Evolutionary conservation across 495 filamentous ascomycete species (phyloP), one percentile per base, ranked within the genome.

Genomic region (Aspergillus heteromorphus): DNA sequence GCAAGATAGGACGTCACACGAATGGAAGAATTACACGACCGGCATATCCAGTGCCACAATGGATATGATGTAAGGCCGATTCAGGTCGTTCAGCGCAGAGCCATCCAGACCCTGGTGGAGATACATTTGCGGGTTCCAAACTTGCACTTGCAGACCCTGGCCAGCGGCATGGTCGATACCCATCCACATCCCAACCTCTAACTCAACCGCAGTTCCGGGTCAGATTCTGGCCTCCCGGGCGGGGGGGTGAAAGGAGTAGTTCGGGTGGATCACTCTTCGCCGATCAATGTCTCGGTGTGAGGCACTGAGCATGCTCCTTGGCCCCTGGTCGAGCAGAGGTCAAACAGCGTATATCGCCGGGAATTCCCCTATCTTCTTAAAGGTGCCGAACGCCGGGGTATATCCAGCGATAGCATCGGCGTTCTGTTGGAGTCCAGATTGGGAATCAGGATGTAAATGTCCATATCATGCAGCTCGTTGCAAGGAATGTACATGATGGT

Each of bases 101-200:
- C 14, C 34, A 14, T 40, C 52, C 53, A 11, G 51, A 13, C 51
- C 41, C 45, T 48, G 49, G 21, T 49, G 23, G 38, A 40, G 55
- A 48, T 51, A 19, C 45, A 41, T 30, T 52, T 61, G 51, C 23
- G n/a, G 34, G 34, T 5, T 38, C 23, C 21, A 48, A 13, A 55
- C 34, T 2, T 30, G n/a, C n/a, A 54, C 20, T 40, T 54, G 40
- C 14, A 61, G 30, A 14, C 45, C 47, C 40, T 58, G 51, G 0
- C 59, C 56, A 5, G 21, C 52, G 17, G 58, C 59, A 25, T 55
- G 58, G 11, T 62, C 56, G 2, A 58, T 45, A 9, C 51, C 59
- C 59, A 61, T 61, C 4, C 30, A 51, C n/a, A 61, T 57, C 1
- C 59, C 59, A 49, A 61, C 57, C 42, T 61, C 59, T 11, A 61